These are phyloP conservation scores for Leptodermis oblonga DNA, from an alignment of 257 asterid genomes.

Conservation along the genomic window DNA sequence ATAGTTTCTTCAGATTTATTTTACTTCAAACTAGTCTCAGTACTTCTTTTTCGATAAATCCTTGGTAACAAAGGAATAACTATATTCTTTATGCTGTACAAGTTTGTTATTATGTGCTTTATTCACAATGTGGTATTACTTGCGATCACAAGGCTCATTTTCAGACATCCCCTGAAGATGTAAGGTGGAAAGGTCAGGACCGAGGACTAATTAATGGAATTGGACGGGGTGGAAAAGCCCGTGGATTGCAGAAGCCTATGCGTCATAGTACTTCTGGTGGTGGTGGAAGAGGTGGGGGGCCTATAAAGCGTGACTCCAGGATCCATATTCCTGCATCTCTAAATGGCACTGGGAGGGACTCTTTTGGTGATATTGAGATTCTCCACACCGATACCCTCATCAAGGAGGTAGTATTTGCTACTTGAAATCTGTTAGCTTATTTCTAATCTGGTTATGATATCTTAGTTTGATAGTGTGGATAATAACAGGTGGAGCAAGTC, in stretches of 20 bases:
- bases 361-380: slow-evolving; percentile 45
- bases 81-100: background rate
- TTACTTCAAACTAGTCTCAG: background rate
- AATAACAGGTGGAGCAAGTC: slow-evolving; percentile 60
- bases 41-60: background rate
- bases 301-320: slow-evolving; percentile 37
- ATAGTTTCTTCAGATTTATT: background rate
- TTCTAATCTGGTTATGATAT: background rate
- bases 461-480: slow-evolving; percentile 1
- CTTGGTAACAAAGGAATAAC: background rate
- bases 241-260: slow-evolving; percentile 34
- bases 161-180: slow-evolving; percentile 54
- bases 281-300: slow-evolving; percentile 58
- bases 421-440: background rate
- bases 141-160: background rate
- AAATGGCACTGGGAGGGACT: slow-evolving; percentile 54
- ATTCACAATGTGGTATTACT: background rate
- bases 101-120: background rate
- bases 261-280: slow-evolving; percentile 35
- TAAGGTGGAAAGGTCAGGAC: slow-evolving; percentile 57
- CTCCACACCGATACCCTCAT: slow-evolving; percentile 66
- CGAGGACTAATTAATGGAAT: slow-evolving; percentile 43
- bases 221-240: slow-evolving; percentile 42
- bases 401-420: slow-evolving; percentile 43
- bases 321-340: slow-evolving; percentile 46